These are phyloP conservation scores for Cladophialophora carrionii DNA, from an alignment of 2,329 filamentous ascomycete genomes.

Conservation along the genomic window DNA sequence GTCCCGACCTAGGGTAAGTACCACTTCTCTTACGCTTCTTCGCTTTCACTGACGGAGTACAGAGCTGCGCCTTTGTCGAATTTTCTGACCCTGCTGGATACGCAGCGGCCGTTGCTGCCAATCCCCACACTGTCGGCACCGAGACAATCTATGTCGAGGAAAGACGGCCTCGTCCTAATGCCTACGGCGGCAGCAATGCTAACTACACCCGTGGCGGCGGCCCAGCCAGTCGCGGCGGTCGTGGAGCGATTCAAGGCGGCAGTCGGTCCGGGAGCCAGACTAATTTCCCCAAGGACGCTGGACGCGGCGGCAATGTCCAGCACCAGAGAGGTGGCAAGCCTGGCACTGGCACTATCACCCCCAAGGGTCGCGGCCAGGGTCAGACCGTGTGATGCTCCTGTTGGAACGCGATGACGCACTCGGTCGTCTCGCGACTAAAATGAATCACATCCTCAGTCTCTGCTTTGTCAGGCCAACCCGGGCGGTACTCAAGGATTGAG, in stretches of 20 bases:
- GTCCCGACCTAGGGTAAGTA: conserved; percentile 72
- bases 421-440: conserved; percentile 2
- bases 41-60: conserved; percentile 35
- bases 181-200: conserved; percentile 66
- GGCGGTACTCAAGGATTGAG: conserved; percentile 31
- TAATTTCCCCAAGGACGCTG: conserved; percentile 70
- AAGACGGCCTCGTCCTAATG: conserved; percentile 74
- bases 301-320: conserved; percentile 66
- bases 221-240: conserved; percentile 64
- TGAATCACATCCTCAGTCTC: conserved; percentile 12
- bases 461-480: conserved; percentile 21
- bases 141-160: conserved; percentile 87
- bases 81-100: conserved; percentile 81
- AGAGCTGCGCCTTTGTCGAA: conserved; percentile 98
- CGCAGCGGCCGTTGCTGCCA: conserved; percentile 77
- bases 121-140: conserved; percentile 81
- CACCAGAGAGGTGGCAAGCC: conserved; percentile 64
- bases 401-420: background rate
- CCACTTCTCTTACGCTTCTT: conserved; percentile 7
- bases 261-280: conserved; percentile 65
- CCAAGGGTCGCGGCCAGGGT: conserved; percentile 52
- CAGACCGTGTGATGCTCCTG: conserved; percentile 47
- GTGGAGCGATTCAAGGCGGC: conserved; percentile 38
- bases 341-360: conserved; percentile 57
- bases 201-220: conserved; percentile 64